These are phyloP conservation scores for Hymenoscyphus salicellus DNA, from an alignment of 2,329 filamentous ascomycete genomes.

Conservation along the genomic window DNA sequence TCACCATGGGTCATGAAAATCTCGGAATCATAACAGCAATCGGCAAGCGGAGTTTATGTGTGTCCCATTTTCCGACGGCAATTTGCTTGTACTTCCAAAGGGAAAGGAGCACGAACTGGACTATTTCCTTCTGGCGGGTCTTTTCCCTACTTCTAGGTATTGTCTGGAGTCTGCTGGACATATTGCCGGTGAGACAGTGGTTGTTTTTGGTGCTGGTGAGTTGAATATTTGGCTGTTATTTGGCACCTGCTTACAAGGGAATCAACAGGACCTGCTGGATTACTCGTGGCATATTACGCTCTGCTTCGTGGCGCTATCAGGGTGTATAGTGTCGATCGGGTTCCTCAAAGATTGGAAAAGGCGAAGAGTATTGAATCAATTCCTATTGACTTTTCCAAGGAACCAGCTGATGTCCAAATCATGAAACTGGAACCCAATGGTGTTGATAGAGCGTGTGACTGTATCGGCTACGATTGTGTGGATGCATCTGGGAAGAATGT, in stretches of 20 bases:
- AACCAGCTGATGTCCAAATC: slow-evolving; percentile 16
- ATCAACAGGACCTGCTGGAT: slow-evolving; percentile 53
- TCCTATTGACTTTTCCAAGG: slow-evolving; percentile 58
- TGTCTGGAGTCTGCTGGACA: slow-evolving; percentile 57
- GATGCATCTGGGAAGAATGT: no score
- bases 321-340: slow-evolving; percentile 62
- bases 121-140: slow-evolving; percentile 53
- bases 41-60: slow-evolving; percentile 70
- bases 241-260: neutral
- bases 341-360: slow-evolving; percentile 55
- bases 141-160: slow-evolving; percentile 54
- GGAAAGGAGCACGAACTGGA: slow-evolving; percentile 65
- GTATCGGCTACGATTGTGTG: no score
- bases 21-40: slow-evolving; percentile 69
- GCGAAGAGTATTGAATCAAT: slow-evolving; percentile 61
- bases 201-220: slow-evolving; percentile 55
- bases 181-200: slow-evolving; percentile 58
- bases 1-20: slow-evolving; percentile 72
- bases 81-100: slow-evolving; percentile 58
- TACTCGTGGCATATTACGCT: slow-evolving; percentile 65
- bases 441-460: neutral
- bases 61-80: slow-evolving; percentile 66
- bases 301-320: slow-evolving; percentile 57
- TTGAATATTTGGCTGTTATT: neutral
- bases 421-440: neutral